Percentiles rank a stretch among this genome's conserved stretches.
Conservation (phyloP, 2,329 filamentous ascomycete species). For the Fusarium sp. region DNA sequence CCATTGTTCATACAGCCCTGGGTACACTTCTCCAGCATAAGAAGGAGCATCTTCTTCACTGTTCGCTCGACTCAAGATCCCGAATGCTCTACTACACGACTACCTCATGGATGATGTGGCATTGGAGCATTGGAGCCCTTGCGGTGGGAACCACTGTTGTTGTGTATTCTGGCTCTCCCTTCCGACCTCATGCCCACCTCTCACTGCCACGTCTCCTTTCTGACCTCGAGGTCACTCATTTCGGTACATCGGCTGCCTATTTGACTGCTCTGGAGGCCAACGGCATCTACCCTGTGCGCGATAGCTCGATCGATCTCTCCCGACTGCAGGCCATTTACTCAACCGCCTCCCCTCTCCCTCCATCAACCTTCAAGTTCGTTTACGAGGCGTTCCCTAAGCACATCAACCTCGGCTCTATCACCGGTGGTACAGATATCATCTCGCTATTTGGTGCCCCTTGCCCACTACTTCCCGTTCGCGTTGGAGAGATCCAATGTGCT, state of each 20-base stretch:
- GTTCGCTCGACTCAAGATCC: slow-evolving; percentile 78
- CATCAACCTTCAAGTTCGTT: slow-evolving; percentile 91
- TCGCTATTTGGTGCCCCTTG: slow-evolving; percentile 92
- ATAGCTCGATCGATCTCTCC: slow-evolving; percentile 68
- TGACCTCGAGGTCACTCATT: slow-evolving; percentile 86
- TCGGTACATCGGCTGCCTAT: slow-evolving; percentile 95
- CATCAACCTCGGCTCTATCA: slow-evolving; percentile 93
- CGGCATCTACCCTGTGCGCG: slow-evolving; percentile 67
- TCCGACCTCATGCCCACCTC: slow-evolving; percentile 80
- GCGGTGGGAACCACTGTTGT: slow-evolving; percentile 85
- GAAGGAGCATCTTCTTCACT: slow-evolving; percentile 92
- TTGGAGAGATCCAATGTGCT: slow-evolving; percentile 81
- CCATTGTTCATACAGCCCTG: slow-evolving; percentile 91
- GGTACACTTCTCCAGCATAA: slow-evolving; percentile 96
- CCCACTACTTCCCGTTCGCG: slow-evolving; percentile 77
- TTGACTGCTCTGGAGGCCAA: slow-evolving; percentile 90
- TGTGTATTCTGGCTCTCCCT: slow-evolving; percentile 93
- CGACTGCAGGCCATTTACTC: slow-evolving; percentile 89
- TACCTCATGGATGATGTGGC: slow-evolving; percentile 99
- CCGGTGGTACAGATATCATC: slow-evolving; percentile 95
- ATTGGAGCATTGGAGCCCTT: slow-evolving; percentile 91
- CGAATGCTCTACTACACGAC: slow-evolving; percentile 94
- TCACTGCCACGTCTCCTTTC: slow-evolving; percentile 87
- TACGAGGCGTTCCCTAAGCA: slow-evolving; percentile 83
- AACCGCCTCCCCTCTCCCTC: slow-evolving; percentile 90